Base-by-base conservation (phyloP, 2,329 filamentous ascomycete genomes). In the Sodiomyces alkalinus region DNA sequence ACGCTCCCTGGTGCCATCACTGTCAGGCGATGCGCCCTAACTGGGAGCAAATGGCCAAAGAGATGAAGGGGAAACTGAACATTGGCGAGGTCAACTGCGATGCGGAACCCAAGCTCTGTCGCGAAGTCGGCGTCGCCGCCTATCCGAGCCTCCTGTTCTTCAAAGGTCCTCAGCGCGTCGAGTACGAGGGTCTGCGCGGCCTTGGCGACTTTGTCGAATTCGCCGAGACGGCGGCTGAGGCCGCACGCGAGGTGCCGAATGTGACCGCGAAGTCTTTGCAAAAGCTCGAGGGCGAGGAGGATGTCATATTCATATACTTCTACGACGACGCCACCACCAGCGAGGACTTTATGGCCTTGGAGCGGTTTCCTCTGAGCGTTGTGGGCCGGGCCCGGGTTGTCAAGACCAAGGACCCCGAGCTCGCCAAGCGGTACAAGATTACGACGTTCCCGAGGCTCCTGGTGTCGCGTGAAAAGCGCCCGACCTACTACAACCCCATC, bases 61-160 rank as follows among this genome's bases (percentile, higher is more conserved):
- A 87, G 46, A 90, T 94, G 81, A 73, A 85, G 52, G 80, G 79
- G 23, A 75, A 72, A 39, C 70, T 98, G 33, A 94, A 96, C 47
- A 65, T 98, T 44, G 90, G 87, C 34, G 86, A 96, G 51, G 87
- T 98, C 38, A 92, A 98, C 55, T 98, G 90, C 47, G 87, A 96
- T 28, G 64, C 65, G 19, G 81, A 96, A 46, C 68, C 73, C 30
- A 68, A 78, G 24, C 68, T 98, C n/a, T 98, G 90, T 65, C 93
- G 92, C 52, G 85, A 96, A 40, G 81, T 82, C 25, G 68, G 68
- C 23, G 68, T 93, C 22, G 64, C 64, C 32, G 79, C 75, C 7
- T 98, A 81, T 46, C 90, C 90, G 2, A 94, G 86, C 2, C 75
- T 98, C 40, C 64, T 87, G 34, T 93, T 92, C 62, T 93, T 96